A percentile compares a stretch with the other conserved stretches of the same genome.
Evolutionary conservation across 2,329 filamentous ascomycete genomes (phyloP).

Genomic region (Fusarium camptoceras): DNA sequence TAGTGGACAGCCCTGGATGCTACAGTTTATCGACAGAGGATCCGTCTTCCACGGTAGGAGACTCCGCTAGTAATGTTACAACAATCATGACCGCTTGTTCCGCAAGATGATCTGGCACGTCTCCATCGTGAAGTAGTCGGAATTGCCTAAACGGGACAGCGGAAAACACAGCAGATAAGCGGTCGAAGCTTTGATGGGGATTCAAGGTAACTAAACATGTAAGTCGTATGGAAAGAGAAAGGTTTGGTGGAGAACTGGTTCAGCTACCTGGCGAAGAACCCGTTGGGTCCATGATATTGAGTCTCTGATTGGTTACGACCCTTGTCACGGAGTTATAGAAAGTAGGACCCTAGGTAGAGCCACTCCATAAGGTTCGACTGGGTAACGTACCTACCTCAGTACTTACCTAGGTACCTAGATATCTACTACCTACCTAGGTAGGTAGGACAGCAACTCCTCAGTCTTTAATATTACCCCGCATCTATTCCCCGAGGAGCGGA

Average conservation of each 20-base stretch:
- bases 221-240: slow-evolving; percentile 19
- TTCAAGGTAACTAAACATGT: slow-evolving; percentile 13
- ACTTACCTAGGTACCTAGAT: too few species aligned
- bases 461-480: slow-evolving; percentile 3
- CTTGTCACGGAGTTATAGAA: slow-evolving; percentile 4
- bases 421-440: too few species aligned
- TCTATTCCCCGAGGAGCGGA: slow-evolving; percentile 1
- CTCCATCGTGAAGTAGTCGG: slow-evolving; percentile 36
- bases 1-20: not conserved
- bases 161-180: slow-evolving; percentile 10
- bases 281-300: slow-evolving; percentile 4
- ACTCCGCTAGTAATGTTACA: slow-evolving; percentile 3
- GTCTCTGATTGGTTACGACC: slow-evolving; percentile 23
- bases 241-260: slow-evolving; percentile 24
- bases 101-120: slow-evolving; percentile 30
- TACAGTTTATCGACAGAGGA: not conserved
- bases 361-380: slow-evolving; percentile 11
- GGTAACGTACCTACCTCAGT: too few species aligned
- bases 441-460: not conserved
- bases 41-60: not conserved
- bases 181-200: slow-evolving; percentile 24
- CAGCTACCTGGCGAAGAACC: slow-evolving; percentile 3
- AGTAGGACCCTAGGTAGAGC: slow-evolving; percentile 1
- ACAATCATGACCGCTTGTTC: slow-evolving; percentile 9
- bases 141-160: slow-evolving; percentile 18